Percentiles rank a stretch among this genome's conserved stretches.
These are phyloP conservation scores for Raphanus raphanistrum DNA, from an alignment of 345 rosid species.

Conservation along the genomic window DNA sequence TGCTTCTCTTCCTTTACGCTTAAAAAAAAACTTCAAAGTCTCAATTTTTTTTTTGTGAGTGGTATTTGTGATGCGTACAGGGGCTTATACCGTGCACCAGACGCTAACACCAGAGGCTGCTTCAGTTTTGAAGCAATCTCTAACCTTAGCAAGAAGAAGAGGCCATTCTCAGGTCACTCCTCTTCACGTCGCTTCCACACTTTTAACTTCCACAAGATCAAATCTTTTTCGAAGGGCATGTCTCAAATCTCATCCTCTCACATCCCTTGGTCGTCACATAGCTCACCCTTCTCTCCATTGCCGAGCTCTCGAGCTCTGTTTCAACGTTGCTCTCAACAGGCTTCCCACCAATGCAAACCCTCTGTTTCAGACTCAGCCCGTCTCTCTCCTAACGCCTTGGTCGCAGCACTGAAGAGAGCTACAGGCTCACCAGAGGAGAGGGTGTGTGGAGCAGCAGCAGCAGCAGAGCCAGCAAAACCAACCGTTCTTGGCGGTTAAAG, in stretches of 20 bases:
- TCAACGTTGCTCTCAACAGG: slow-evolving; percentile 76
- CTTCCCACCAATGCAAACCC: slow-evolving; percentile 57
- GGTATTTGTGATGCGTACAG: slow-evolving; percentile 89
- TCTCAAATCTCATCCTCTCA: slow-evolving; percentile 58
- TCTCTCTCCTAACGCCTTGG: slow-evolving; percentile 69
- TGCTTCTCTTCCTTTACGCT: slow-evolving; percentile 22
- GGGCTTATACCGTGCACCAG: slow-evolving; percentile 87
- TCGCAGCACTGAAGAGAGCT: slow-evolving; percentile 78
- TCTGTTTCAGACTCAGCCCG: slow-evolving; percentile 49
- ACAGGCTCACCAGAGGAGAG: slow-evolving; percentile 77
- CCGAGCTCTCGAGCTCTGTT: slow-evolving; percentile 74
- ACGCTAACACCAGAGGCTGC: slow-evolving; percentile 98
- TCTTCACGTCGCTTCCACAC: slow-evolving; percentile 75
- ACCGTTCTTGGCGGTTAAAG: slow-evolving; percentile 59
- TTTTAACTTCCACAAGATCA: slow-evolving; percentile 51
- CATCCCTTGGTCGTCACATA: slow-evolving; percentile 35
- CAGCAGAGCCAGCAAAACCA: slow-evolving; percentile 72
- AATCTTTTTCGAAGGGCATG: slow-evolving; percentile 64
- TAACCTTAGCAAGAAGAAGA: slow-evolving; percentile 76
- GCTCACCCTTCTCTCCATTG: slow-evolving; percentile 66
- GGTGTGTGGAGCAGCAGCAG: slow-evolving; percentile 63
- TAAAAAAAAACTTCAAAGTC: slow-evolving; percentile 14
- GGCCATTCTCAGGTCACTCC: slow-evolving; percentile 98
- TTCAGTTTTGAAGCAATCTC: slow-evolving; percentile 91
- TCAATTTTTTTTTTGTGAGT: not conserved